Evolutionary conservation across 345 rosid species (phyloP).

Genomic region (Kernera saxatilis): DNA sequence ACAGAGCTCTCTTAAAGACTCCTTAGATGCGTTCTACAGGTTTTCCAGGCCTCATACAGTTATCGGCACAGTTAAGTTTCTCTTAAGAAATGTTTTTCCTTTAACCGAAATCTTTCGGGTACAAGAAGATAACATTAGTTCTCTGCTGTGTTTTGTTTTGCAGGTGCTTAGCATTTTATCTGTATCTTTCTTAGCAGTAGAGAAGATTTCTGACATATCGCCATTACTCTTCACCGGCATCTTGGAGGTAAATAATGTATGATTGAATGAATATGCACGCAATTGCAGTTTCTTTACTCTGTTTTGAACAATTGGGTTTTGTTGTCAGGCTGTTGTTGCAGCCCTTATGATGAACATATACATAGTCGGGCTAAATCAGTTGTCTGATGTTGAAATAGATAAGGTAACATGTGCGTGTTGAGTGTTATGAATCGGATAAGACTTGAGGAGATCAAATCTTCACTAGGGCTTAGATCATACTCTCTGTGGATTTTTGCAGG

Average conservation of each 20-base stretch:
- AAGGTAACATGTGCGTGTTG: conserved; percentile 44
- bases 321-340: conserved; percentile 78
- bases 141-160: conserved; percentile 1
- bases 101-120: background rate
- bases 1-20: conserved; percentile 36
- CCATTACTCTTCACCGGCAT: conserved; percentile 63
- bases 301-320: background rate
- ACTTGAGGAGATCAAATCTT: background rate
- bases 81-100: background rate
- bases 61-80: conserved; percentile 89
- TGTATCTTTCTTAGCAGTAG: conserved; percentile 84
- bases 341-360: conserved; percentile 95
- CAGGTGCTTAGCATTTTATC: conserved; percentile 89
- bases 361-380: conserved; percentile 86
- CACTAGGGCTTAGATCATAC: background rate
- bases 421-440: background rate
- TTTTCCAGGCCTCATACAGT: conserved; percentile 93
- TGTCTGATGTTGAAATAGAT: conserved; percentile 88
- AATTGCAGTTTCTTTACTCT: background rate
- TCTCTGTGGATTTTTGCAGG: conserved; percentile 37
- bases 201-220: conserved; percentile 74
- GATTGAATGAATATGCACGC: background rate
- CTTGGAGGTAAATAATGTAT: conserved; percentile 52
- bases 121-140: conserved; percentile 1
- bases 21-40: conserved; percentile 72